phyloP scores from a whole-genome alignment of 192 early-diverging fungal genomes.

The Mortierella alpina region DNA sequence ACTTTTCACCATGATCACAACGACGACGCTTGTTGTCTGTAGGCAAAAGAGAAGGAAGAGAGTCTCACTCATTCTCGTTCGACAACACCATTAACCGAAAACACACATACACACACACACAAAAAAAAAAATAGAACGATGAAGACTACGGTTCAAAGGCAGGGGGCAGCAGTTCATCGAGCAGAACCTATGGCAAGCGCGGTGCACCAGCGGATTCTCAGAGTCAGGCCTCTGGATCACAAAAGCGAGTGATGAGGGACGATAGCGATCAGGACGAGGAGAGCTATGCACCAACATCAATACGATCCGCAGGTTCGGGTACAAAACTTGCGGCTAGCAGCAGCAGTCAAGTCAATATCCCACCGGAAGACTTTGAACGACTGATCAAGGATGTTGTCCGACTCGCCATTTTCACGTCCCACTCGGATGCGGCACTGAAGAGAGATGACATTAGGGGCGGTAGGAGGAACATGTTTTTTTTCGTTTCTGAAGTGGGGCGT shows the following conservation, averaged over 20 bases:
- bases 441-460: constrained; percentile 75
- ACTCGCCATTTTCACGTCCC: constrained; percentile 67
- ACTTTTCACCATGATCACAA: not conserved
- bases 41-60: not conserved
- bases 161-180: not conserved
- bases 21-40: not conserved
- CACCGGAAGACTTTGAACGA: constrained; percentile 62
- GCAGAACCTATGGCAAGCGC: constrained; percentile 17
- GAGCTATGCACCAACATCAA: not conserved
- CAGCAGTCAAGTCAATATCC: not conserved
- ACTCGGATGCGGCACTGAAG: constrained; percentile 58
- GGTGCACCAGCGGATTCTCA: constrained; percentile 1
- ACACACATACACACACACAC: not conserved
- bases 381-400: constrained; percentile 72
- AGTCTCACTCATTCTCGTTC: not conserved
- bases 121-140: constrained; percentile 10
- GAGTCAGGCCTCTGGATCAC: constrained; percentile 28
- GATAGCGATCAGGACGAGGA: constrained; percentile 33
- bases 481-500: not conserved
- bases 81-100: not conserved
- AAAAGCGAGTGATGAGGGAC: constrained; percentile 31
- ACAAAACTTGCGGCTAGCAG: not conserved
- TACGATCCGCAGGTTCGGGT: not conserved
- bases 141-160: constrained; percentile 20
- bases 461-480: constrained; percentile 26